phyloP scores from a whole-genome alignment of 306 rosid genomes.

The Vigna hirtella region DNA sequence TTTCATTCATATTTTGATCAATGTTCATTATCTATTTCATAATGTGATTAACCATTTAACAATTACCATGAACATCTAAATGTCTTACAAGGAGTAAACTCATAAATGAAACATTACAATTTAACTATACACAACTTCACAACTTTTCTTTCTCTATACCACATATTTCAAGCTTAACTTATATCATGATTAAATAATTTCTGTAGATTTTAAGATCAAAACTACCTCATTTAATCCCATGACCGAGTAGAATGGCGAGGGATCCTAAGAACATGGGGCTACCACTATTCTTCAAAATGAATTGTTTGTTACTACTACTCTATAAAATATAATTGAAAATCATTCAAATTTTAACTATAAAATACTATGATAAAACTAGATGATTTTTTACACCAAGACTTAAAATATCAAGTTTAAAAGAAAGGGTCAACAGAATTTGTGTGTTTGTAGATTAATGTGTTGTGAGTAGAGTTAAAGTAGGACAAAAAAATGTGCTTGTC shows the following conservation, averaged over 20 bases:
- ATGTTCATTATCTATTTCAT: too few species aligned
- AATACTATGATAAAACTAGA: slow-evolving; percentile 11
- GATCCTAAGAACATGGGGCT: slow-evolving; percentile 11
- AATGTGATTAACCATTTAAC: too few species aligned
- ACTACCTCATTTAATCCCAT: slow-evolving; percentile 52
- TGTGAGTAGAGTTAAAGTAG: slow-evolving; percentile 38
- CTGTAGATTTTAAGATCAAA: neutral
- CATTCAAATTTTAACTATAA: slow-evolving; percentile 21
- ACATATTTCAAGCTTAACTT: too few species aligned
- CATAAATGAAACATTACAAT: too few species aligned
- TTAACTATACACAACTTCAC: too few species aligned
- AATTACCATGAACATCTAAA: too few species aligned
- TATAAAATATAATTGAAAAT: slow-evolving; percentile 26
- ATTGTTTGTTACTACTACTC: neutral
- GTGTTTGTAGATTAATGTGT: slow-evolving; percentile 37
- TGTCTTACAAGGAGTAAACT: too few species aligned
- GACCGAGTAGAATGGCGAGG: slow-evolving; percentile 40
- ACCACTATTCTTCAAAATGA: neutral
- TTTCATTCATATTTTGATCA: too few species aligned
- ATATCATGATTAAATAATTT: too few species aligned
- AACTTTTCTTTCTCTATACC: too few species aligned
- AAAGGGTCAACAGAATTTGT: slow-evolving; percentile 22
- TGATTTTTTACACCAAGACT: slow-evolving; percentile 17
- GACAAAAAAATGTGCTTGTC: slow-evolving; percentile 46
- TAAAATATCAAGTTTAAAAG: neutral